Percentiles rank a stretch among this genome's conserved stretches.
Evolutionary conservation across 2,329 filamentous ascomycete genomes (phyloP).

Genomic region (Torrubiellomyces zombiae): DNA sequence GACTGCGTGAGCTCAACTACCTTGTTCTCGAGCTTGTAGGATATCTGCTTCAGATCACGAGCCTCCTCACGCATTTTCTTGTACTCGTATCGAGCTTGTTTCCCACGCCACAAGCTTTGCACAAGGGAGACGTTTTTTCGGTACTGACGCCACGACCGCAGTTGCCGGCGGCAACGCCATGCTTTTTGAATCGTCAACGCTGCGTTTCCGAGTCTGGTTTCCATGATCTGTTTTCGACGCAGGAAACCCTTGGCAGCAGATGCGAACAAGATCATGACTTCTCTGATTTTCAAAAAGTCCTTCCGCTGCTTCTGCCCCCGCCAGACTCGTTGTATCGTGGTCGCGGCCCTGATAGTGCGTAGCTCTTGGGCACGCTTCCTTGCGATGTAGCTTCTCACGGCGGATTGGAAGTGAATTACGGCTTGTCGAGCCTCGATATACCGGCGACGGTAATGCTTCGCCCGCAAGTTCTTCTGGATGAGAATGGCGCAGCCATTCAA

Average conservation of each 20-base stretch:
- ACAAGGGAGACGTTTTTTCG: conserved; percentile 77
- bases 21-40: conserved; percentile 99
- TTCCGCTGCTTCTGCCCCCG: conserved; percentile 81
- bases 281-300: conserved; percentile 59
- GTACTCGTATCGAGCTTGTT: conserved; percentile 63
- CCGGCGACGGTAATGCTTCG: conserved; percentile 85
- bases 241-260: conserved; percentile 84
- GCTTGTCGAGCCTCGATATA: conserved; percentile 77
- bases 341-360: conserved; percentile 71
- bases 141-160: conserved; percentile 74
- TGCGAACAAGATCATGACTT: conserved; percentile 76
- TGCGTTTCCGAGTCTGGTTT: conserved; percentile 84
- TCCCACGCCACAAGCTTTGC: conserved; percentile 87
- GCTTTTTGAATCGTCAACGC: conserved; percentile 78
- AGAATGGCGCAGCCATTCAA: conserved; percentile 89
- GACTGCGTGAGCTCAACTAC: conserved; percentile 95
- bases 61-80: conserved; percentile 89
- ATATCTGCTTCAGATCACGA: conserved; percentile 96
- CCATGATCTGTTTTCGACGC: conserved; percentile 78
- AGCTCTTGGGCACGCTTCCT: conserved; percentile 64
- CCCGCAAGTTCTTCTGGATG: conserved; percentile 95
- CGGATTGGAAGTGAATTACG: conserved; percentile 65
- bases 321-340: conserved; percentile 91
- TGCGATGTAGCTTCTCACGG: conserved; percentile 61
- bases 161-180: conserved; percentile 67